These are phyloP conservation scores for Jackrogersella multiformis DNA, from an alignment of 495 filamentous ascomycete genomes.

Conservation along the genomic window DNA sequence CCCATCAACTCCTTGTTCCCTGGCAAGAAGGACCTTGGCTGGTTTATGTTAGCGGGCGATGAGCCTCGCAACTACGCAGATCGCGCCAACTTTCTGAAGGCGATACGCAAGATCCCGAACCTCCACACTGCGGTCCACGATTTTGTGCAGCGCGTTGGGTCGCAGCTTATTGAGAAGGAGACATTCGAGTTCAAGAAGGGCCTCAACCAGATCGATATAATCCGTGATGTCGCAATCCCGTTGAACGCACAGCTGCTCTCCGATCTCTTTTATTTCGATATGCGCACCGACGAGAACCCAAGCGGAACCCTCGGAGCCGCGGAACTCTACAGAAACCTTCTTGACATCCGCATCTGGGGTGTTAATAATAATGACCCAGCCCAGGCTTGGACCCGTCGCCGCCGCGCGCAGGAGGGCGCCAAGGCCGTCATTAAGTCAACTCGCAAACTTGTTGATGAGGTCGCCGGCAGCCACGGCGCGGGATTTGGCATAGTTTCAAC, in stretches of 20 bases:
- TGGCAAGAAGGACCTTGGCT: slow-evolving; percentile 53
- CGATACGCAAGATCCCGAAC: slow-evolving; percentile 61
- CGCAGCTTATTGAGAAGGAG: slow-evolving; percentile 68
- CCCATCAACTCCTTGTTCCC: slow-evolving; percentile 35
- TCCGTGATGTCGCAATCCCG: slow-evolving; percentile 71
- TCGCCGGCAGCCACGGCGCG: slow-evolving; percentile 19
- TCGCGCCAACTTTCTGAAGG: slow-evolving; percentile 62
- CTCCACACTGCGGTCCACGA: slow-evolving; percentile 63
- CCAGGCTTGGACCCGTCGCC: slow-evolving; percentile 68
- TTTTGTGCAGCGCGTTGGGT: slow-evolving; percentile 68
- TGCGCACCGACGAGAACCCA: slow-evolving; percentile 69
- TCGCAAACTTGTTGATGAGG: slow-evolving; percentile 45
- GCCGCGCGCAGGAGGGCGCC: slow-evolving; percentile 55
- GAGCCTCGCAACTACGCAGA: slow-evolving; percentile 51
- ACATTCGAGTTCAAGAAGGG: slow-evolving; percentile 60
- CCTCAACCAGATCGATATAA: slow-evolving; percentile 74
- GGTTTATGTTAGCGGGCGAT: slow-evolving; percentile 69
- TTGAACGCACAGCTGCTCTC: slow-evolving; percentile 45
- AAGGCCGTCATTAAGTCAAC: slow-evolving; percentile 40
- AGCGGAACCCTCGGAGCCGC: slow-evolving; percentile 64
- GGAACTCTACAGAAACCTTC: slow-evolving; percentile 68
- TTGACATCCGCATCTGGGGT: slow-evolving; percentile 68
- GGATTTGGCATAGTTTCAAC: slow-evolving; percentile 24
- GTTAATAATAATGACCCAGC: slow-evolving; percentile 73
- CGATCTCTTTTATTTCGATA: slow-evolving; percentile 69